These are phyloP conservation scores for Podosphaera fusca DNA, from an alignment of 2,329 filamentous ascomycete species.

Conservation along the genomic window DNA sequence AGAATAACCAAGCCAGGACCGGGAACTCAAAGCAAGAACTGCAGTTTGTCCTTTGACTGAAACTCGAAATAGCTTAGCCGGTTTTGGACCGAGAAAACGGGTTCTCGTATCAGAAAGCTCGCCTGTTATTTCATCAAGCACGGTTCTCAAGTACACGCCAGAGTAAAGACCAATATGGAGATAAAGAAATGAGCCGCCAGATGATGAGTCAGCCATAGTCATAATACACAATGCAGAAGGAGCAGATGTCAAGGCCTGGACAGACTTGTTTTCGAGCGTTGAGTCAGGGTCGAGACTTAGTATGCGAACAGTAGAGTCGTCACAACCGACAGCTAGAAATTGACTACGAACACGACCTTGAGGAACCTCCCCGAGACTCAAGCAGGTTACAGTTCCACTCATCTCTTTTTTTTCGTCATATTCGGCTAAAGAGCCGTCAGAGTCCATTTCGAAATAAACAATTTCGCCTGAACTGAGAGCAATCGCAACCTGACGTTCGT, in stretches of 20 bases:
- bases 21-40: slow-evolving; percentile 71
- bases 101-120: slow-evolving; percentile 88
- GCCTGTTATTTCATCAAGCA: slow-evolving; percentile 84
- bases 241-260: slow-evolving; percentile 77
- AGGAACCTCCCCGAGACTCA: slow-evolving; percentile 84
- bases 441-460: slow-evolving; percentile 93
- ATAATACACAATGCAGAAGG: slow-evolving; percentile 81
- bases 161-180: slow-evolving; percentile 91
- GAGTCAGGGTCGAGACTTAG: slow-evolving; percentile 75
- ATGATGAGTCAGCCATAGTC: slow-evolving; percentile 83
- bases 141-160: slow-evolving; percentile 84
- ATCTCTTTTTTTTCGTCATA: slow-evolving; percentile 91
- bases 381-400: slow-evolving; percentile 80
- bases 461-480: slow-evolving; percentile 91
- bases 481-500: slow-evolving; percentile 78
- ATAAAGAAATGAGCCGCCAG: slow-evolving; percentile 70
- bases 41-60: slow-evolving; percentile 65
- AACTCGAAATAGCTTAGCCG: slow-evolving; percentile 79
- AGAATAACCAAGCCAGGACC: slow-evolving; percentile 90
- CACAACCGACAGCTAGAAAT: slow-evolving; percentile 87
- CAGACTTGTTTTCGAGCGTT: slow-evolving; percentile 77
- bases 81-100: slow-evolving; percentile 78
- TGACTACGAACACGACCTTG: slow-evolving; percentile 74
- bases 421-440: slow-evolving; percentile 72
- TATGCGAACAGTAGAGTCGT: slow-evolving; percentile 87